phyloP scores from a whole-genome alignment of 768 basidiomycete species.

The Psilocybe tampanensis region DNA sequence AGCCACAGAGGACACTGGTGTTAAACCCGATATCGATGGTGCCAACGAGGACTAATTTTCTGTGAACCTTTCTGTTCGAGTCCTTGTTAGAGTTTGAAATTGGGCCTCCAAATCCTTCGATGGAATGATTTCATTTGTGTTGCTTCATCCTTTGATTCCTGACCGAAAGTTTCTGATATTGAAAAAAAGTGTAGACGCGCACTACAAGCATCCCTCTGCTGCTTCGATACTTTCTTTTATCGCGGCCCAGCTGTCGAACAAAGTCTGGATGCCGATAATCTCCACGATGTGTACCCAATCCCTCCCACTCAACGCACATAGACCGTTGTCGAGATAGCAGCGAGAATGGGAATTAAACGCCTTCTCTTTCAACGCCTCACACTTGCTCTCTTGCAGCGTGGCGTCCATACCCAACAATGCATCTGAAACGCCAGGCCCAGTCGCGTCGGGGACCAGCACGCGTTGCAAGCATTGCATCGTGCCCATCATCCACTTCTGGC shows the following conservation, averaged over 20 bases:
- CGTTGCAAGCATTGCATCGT: slow-evolving; percentile 50
- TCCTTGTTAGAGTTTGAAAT: too few species aligned
- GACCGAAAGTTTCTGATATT: too few species aligned
- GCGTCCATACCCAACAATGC: not conserved
- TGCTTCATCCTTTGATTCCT: too few species aligned
- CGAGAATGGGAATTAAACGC: slow-evolving; percentile 44
- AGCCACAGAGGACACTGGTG: too few species aligned
- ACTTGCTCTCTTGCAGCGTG: slow-evolving; percentile 21
- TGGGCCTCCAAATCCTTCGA: too few species aligned
- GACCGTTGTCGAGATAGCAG: slow-evolving; percentile 44
- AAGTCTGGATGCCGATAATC: slow-evolving; percentile 34
- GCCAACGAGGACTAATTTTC: too few species aligned
- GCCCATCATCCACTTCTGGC: slow-evolving; percentile 44
- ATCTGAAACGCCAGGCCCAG: slow-evolving; percentile 2
- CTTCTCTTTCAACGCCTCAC: slow-evolving; percentile 32
- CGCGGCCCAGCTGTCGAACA: slow-evolving; percentile 32
- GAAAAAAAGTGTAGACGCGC: too few species aligned
- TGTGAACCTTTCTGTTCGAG: too few species aligned
- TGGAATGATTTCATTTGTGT: too few species aligned
- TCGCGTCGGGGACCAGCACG: slow-evolving; percentile 39
- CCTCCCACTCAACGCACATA: slow-evolving; percentile 36
- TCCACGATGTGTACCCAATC: slow-evolving; percentile 41
- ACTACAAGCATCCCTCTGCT: slow-evolving; percentile 31
- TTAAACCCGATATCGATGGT: too few species aligned
- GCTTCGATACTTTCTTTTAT: slow-evolving; percentile 29